Base-by-base conservation (phyloP, 306 rosid genomes). In the Cucumis hystrix region DNA sequence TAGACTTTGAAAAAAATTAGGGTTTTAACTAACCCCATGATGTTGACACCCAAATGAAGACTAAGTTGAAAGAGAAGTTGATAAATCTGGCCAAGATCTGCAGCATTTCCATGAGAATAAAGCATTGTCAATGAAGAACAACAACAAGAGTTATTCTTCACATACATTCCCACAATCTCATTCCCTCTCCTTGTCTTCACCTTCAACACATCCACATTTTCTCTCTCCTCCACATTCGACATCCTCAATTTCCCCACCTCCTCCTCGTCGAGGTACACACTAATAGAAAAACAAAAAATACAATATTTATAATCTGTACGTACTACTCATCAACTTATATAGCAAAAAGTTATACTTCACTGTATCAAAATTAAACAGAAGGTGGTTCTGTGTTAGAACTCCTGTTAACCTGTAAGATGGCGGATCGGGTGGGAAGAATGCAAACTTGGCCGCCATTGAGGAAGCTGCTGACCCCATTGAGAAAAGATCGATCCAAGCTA, bases 61-160 rank as follows among this genome's bases (percentile, higher is more conserved):
- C 95, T 88, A 78, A 90, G 95, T 81, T 84, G 86, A 6, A 84
- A 82, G 81, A 84, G 88, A 72, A 87, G 83, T 45, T 84, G 89
- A 78, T 79, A 83, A 89, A 88, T 88, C 79, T 90, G 95, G 20
- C 95, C 92, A 80, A 90, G 80, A 86, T 87, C 95, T 75, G 95
- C 84, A 79, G 95, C 95, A 84, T 90, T 90, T 77, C 95, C 95
- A 79, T 90, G 95, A 55, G 95, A 90, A 78, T 86, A 87, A 41
- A 90, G 87, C 79, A 90, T 4, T 1, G 95, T 90, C 60, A 88
- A 72, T 72, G 95, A 82, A 21, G 95, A 91, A 5, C 85, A 82
- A 1, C 30, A 28, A 28, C 2, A 83, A 85, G 74, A 2, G 30
- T 28, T 28, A 28, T 88, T 88, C 80, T 83, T 90, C 56, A 90